Conservation (phyloP, 495 filamentous ascomycete genomes). For the Daldinia grandis region DNA sequence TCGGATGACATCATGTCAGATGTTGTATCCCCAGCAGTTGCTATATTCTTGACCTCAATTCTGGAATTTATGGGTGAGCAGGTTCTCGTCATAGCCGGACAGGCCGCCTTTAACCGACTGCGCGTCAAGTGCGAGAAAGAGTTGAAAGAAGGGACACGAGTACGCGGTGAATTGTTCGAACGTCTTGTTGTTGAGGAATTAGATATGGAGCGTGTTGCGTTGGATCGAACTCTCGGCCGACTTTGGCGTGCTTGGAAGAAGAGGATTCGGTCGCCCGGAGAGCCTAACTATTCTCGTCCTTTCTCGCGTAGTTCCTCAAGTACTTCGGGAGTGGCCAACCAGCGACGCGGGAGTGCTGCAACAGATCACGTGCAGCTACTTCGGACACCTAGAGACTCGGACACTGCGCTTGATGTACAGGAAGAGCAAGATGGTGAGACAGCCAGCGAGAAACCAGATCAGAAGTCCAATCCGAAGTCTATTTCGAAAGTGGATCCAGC, state of each 20-base stretch:
- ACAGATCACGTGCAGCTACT: slow-evolving; percentile 27
- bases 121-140: slow-evolving; percentile 60
- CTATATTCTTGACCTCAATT: slow-evolving; percentile 94
- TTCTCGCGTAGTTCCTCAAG: slow-evolving; percentile 52
- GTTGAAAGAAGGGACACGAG: slow-evolving; percentile 55
- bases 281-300: slow-evolving; percentile 48
- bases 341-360: slow-evolving; percentile 51
- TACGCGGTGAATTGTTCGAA: slow-evolving; percentile 57
- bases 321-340: slow-evolving; percentile 35
- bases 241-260: slow-evolving; percentile 98
- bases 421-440: slow-evolving; percentile 15
- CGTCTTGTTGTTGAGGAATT: slow-evolving; percentile 84
- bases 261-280: slow-evolving; percentile 66
- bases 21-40: slow-evolving; percentile 87
- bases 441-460: slow-evolving; percentile 20
- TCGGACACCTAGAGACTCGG: slow-evolving; percentile 22
- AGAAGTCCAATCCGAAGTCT: slow-evolving; percentile 50
- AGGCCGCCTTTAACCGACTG: slow-evolving; percentile 82
- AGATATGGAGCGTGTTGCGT: slow-evolving; percentile 91
- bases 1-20: slow-evolving; percentile 64
- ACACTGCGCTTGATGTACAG: slow-evolving; percentile 22
- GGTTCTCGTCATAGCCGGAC: slow-evolving; percentile 83
- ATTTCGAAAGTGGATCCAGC: slow-evolving; percentile 64
- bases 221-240: slow-evolving; percentile 85
- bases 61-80: slow-evolving; percentile 95